phyloP scores from a whole-genome alignment of 805 yeast genomes.

The Yarrowia sp. region DNA sequence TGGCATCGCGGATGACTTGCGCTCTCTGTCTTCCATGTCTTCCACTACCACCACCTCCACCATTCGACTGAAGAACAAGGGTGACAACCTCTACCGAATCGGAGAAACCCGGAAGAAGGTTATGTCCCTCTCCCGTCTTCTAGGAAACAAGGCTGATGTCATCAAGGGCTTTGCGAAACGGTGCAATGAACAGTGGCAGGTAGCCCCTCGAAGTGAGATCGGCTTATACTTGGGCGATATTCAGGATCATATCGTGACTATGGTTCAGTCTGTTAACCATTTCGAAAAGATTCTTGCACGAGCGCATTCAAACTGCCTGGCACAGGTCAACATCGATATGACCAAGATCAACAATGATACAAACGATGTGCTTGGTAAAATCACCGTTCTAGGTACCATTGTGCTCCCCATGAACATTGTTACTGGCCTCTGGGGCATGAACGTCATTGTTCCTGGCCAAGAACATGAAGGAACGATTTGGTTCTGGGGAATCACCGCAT shows the following conservation, averaged over 20 bases:
- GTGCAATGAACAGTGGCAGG: conserved; percentile 79
- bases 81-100: conserved; percentile 89
- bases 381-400: conserved; percentile 89
- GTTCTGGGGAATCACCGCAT: conserved; percentile 49
- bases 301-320: conserved; percentile 93
- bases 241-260: conserved; percentile 95
- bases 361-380: conserved; percentile 92
- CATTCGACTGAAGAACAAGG: conserved; percentile 51
- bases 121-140: conserved; percentile 77
- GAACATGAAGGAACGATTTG: conserved; percentile 55
- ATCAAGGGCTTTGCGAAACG: conserved; percentile 91
- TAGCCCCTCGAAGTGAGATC: conserved; percentile 77
- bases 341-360: conserved; percentile 94
- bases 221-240: conserved; percentile 95
- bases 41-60: conserved; percentile 34
- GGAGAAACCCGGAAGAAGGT: conserved; percentile 95
- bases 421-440: conserved; percentile 99
- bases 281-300: conserved; percentile 91
- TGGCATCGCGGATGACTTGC: conserved; percentile 21
- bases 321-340: conserved; percentile 97
- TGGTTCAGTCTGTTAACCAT: conserved; percentile 93
- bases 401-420: conserved; percentile 92
- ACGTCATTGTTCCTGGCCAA: conserved; percentile 95
- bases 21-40: conserved; percentile 34
- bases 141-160: conserved; percentile 96